phyloP scores from a whole-genome alignment of 352 stramenopile species.

The Phytophthora foliorum region DNA sequence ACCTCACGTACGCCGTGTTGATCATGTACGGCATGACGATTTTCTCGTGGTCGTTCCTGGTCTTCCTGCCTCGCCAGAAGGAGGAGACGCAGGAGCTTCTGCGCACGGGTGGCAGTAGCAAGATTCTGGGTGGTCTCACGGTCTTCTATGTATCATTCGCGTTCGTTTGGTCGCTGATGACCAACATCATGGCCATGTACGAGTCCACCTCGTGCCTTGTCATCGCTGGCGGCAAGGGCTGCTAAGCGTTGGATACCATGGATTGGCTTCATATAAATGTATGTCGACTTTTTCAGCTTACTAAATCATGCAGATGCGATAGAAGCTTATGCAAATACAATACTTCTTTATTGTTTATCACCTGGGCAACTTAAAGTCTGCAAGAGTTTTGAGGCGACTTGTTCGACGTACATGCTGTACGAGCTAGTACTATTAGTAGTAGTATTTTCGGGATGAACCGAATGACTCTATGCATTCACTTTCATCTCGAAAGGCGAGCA shows the following conservation, averaged over 20 bases:
- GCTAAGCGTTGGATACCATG: not conserved
- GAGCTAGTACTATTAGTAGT: too few species aligned
- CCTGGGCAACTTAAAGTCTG: too few species aligned
- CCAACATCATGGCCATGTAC: slow-evolving; percentile 52
- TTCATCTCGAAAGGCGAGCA: too few species aligned
- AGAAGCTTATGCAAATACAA: slow-evolving; percentile 3
- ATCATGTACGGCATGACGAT: slow-evolving; percentile 51
- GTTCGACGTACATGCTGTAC: too few species aligned
- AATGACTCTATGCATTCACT: too few species aligned
- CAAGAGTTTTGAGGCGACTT: too few species aligned
- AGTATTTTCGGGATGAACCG: too few species aligned
- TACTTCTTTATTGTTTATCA: not conserved
- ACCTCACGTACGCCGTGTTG: slow-evolving; percentile 45
- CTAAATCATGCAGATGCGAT: slow-evolving; percentile 17
- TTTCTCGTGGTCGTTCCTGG: slow-evolving; percentile 43
- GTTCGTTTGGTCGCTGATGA: slow-evolving; percentile 46
- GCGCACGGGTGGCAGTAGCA: slow-evolving; percentile 40
- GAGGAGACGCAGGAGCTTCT: slow-evolving; percentile 42
- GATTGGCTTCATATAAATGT: not conserved
- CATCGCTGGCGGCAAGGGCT: slow-evolving; percentile 28
- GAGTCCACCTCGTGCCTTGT: slow-evolving; percentile 40
- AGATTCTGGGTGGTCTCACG: slow-evolving; percentile 37
- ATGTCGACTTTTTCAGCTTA: not conserved
- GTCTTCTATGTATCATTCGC: slow-evolving; percentile 41
- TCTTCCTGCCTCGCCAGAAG: slow-evolving; percentile 47